Percentiles rank a stretch among this genome's conserved stretches.
Evolutionary conservation across 1,284 basidiomycete genomes (phyloP).

Genomic region (Puccinia triticina): DNA sequence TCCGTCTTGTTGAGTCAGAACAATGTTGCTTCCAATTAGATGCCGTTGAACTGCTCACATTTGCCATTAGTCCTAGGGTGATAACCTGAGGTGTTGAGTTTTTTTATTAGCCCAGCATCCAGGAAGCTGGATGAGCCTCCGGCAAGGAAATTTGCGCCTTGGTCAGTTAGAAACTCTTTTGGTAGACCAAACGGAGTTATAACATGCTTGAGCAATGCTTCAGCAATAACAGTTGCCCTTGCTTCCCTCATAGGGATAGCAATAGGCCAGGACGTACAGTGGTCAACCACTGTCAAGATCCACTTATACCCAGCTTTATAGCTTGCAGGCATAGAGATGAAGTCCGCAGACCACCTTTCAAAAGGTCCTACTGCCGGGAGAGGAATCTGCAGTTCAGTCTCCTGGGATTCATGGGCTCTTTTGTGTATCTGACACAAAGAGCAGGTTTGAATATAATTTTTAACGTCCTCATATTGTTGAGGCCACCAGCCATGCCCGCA

Average conservation of each 20-base stretch:
- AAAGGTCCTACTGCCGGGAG: neutral
- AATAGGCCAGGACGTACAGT: conserved; percentile 12
- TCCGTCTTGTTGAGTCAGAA: neutral
- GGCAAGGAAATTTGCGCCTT: neutral
- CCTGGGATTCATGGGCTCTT: neutral
- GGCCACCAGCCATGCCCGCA: too few relatives aligned
- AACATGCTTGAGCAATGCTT: neutral
- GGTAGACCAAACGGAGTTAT: neutral
- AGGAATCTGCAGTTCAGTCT: neutral
- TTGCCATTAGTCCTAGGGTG: neutral
- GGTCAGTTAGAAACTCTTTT: neutral
- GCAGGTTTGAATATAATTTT: too few relatives aligned
- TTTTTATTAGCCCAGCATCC: neutral
- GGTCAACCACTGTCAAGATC: neutral
- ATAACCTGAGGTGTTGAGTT: conserved; percentile 14
- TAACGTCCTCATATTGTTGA: too few relatives aligned
- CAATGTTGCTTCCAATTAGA: neutral
- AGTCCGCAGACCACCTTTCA: too few relatives aligned
- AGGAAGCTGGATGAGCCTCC: neutral
- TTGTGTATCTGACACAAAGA: too few relatives aligned
- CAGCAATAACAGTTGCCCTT: neutral
- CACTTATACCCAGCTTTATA: neutral
- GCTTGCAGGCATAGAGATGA: too few relatives aligned
- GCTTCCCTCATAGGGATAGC: conserved; percentile 12
- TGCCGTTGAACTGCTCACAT: conserved; percentile 6